Percentiles rank a stretch among this genome's conserved stretches.
These are phyloP conservation scores for Drechmeria coniospora DNA, from an alignment of 2,329 filamentous ascomycete species.

Conservation along the genomic window DNA sequence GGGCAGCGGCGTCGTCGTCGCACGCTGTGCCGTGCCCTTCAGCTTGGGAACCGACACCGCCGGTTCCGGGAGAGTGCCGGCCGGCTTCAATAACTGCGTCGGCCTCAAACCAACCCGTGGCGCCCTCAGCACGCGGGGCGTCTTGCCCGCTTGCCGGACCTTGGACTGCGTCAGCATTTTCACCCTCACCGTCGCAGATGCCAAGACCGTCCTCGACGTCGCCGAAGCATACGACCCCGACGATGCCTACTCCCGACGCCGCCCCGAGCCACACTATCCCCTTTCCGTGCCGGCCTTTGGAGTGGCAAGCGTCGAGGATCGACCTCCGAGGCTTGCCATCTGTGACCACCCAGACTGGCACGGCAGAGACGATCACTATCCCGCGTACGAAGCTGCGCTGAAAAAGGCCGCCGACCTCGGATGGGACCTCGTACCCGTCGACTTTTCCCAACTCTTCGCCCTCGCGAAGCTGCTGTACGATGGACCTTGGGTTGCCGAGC, in stretches of 20 bases:
- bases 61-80: constrained; percentile 37
- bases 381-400: constrained; percentile 27
- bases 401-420: constrained; percentile 20
- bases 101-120: constrained; percentile 38
- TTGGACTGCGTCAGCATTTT: constrained; percentile 43
- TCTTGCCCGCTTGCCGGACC: constrained; percentile 39
- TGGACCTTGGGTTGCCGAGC: constrained; percentile 40
- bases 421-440: constrained; percentile 24
- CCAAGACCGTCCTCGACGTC: constrained; percentile 30
- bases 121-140: constrained; percentile 30
- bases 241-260: constrained; percentile 35
- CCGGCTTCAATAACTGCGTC: constrained; percentile 36
- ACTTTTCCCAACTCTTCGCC: constrained; percentile 34
- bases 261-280: constrained; percentile 4
- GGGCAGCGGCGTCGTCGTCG: constrained; percentile 40
- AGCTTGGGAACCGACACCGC: constrained; percentile 42
- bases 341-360: constrained; percentile 27
- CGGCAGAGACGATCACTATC: constrained; percentile 18
- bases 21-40: constrained; percentile 36
- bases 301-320: constrained; percentile 4
- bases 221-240: constrained; percentile 30
- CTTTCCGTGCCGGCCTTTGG: constrained; percentile 14
- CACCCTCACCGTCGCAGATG: constrained; percentile 31
- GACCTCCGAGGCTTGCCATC: constrained; percentile 16
- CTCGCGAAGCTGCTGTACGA: constrained; percentile 40